These are phyloP conservation scores for Rhypophila decipiens DNA, from an alignment of 495 filamentous ascomycete genomes.

Conservation along the genomic window DNA sequence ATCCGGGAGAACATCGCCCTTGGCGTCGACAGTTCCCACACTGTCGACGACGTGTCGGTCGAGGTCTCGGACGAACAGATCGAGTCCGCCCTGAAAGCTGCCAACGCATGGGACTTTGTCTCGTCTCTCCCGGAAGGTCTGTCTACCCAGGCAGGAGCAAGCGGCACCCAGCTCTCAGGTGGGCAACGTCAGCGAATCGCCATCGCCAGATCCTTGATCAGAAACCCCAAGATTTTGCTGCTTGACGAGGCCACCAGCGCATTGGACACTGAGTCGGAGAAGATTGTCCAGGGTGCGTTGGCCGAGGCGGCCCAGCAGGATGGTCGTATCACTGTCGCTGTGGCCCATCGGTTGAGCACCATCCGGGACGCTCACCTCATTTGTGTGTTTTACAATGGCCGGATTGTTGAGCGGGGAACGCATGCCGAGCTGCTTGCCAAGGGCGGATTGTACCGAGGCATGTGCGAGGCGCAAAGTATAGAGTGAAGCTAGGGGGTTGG, in stretches of 20 bases:
- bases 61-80: constrained; percentile 48
- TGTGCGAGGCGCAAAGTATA: constrained; percentile 65
- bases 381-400: constrained; percentile 50
- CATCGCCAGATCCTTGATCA: constrained; percentile 74
- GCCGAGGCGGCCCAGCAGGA: constrained; percentile 49
- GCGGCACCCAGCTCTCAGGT: constrained; percentile 63
- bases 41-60: constrained; percentile 17
- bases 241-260: constrained; percentile 79
- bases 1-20: constrained; percentile 58
- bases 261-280: constrained; percentile 71
- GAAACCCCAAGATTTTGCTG: constrained; percentile 66
- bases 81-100: constrained; percentile 52
- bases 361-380: constrained; percentile 56
- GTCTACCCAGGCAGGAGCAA: constrained; percentile 58
- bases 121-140: constrained; percentile 56
- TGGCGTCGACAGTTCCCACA: constrained; percentile 25
- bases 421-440: constrained; percentile 45
- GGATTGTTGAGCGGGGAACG: constrained; percentile 50
- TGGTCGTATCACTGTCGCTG: constrained; percentile 66
- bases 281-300: constrained; percentile 65
- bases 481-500: too few relatives aligned
- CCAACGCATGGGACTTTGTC: constrained; percentile 64
- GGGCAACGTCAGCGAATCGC: constrained; percentile 78
- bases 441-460: constrained; percentile 48
- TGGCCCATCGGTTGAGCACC: constrained; percentile 59